phyloP scores from a whole-genome alignment of 2,329 filamentous ascomycete species.

The Talaromyces albobiverticillius region DNA sequence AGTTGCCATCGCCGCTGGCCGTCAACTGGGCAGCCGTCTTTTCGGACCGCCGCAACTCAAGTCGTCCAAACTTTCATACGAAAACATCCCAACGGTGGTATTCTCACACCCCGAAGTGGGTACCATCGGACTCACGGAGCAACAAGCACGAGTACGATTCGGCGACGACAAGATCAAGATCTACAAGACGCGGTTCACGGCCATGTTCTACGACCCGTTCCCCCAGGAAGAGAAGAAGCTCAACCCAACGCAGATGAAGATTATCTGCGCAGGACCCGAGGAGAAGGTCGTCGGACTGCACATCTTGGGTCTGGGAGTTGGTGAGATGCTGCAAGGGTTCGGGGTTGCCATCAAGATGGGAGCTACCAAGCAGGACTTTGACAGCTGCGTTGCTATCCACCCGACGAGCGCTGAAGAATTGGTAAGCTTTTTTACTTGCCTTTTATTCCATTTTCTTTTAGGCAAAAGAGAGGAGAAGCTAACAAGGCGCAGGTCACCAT shows the following conservation, averaged over 20 bases:
- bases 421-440: conserved; percentile 44
- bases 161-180: conserved; percentile 51
- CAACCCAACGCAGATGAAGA: conserved; percentile 51
- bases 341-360: conserved; percentile 78
- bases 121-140: conserved; percentile 50
- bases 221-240: conserved; percentile 48
- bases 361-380: conserved; percentile 73
- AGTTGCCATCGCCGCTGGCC: conserved; percentile 53
- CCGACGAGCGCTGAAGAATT: conserved; percentile 74
- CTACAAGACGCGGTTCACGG: conserved; percentile 49
- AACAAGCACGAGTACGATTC: conserved; percentile 45
- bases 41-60: conserved; percentile 48
- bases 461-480: background rate
- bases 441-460: background rate
- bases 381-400: conserved; percentile 72
- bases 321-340: conserved; percentile 73
- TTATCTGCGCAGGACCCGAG: conserved; percentile 47
- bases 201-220: conserved; percentile 49
- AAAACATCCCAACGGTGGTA: conserved; percentile 53
- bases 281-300: conserved; percentile 53
- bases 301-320: conserved; percentile 45
- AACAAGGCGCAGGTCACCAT: conserved; percentile 11
- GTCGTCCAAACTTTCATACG: conserved; percentile 45
- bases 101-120: conserved; percentile 53
- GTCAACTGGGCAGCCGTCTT: conserved; percentile 49